A percentile compares a stretch with the other conserved stretches of the same genome.
These are phyloP conservation scores for Thalassiosira sp. DNA, from an alignment of 352 stramenopile genomes.

Conservation along the genomic window DNA sequence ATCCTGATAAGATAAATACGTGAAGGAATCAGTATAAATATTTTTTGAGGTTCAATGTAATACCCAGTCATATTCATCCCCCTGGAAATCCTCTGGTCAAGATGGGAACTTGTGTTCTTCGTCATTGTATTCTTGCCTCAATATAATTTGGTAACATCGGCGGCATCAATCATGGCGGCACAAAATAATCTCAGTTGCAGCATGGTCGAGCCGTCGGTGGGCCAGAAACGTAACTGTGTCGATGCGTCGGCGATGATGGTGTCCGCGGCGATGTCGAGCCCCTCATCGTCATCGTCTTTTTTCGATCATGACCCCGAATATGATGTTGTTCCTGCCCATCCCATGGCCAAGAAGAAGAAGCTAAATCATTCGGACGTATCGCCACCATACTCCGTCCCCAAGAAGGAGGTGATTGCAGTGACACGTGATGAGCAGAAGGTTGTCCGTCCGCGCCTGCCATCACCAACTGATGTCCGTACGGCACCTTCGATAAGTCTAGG, in stretches of 20 bases:
- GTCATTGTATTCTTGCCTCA: too few species aligned
- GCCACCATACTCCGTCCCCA: background rate
- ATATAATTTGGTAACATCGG: too few species aligned
- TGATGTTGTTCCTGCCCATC: background rate
- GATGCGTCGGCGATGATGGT: background rate
- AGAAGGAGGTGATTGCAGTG: background rate
- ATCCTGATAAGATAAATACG: too few species aligned
- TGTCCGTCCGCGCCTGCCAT: background rate
- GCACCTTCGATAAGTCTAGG: background rate
- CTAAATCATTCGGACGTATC: background rate
- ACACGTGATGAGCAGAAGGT: background rate
- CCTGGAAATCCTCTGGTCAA: too few species aligned
- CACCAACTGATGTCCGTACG: constrained; percentile 19
- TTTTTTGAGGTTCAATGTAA: too few species aligned
- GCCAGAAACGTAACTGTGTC: background rate
- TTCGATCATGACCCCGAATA: background rate
- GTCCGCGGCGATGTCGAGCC: constrained; percentile 6
- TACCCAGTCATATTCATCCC: too few species aligned
- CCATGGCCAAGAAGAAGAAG: constrained; percentile 2
- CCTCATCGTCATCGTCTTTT: background rate
- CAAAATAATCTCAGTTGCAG: too few species aligned
- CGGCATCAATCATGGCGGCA: too few species aligned
- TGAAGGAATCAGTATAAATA: too few species aligned
- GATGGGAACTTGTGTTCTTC: too few species aligned
- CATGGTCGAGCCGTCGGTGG: background rate